Conservation (phyloP, 108 stramenopile genomes). For the Skeletonema menzelii region DNA sequence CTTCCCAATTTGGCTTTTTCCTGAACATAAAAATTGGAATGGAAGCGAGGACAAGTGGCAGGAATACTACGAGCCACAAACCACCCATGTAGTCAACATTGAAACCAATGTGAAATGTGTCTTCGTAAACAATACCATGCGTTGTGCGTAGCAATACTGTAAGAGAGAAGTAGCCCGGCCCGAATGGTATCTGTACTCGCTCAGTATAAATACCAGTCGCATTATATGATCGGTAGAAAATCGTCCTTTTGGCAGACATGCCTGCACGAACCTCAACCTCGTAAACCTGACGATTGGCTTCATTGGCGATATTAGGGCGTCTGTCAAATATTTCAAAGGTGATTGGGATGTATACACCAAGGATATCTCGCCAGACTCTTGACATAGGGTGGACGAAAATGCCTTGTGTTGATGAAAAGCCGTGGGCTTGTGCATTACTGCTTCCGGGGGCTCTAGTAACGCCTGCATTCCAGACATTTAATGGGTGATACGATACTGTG, state of each 20-base stretch:
- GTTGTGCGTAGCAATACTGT: conserved; percentile 59
- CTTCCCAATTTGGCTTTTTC: conserved; percentile 59
- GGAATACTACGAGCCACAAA: conserved; percentile 61
- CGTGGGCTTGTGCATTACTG: conserved; percentile 61
- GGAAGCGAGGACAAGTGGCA: conserved; percentile 54
- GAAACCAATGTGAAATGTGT: conserved; percentile 78
- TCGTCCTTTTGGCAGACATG: conserved; percentile 47
- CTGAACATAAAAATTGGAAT: conserved; percentile 44
- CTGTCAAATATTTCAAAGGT: conserved; percentile 86
- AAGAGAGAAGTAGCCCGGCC: conserved; percentile 75
- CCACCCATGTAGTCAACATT: conserved; percentile 84
- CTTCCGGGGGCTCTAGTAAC: conserved; percentile 60
- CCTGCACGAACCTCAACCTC: conserved; percentile 71
- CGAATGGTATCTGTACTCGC: conserved; percentile 67
- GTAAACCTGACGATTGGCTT: conserved; percentile 60
- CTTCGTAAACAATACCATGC: conserved; percentile 81
- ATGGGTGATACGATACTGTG: conserved; percentile 69
- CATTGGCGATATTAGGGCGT: conserved; percentile 69
- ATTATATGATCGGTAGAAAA: conserved; percentile 55
- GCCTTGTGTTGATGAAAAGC: conserved; percentile 77
- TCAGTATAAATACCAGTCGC: conserved; percentile 74
- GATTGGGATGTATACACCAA: conserved; percentile 76
- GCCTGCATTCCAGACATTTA: conserved; percentile 83
- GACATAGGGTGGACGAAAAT: conserved; percentile 81
- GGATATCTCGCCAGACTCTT: conserved; percentile 69